A percentile compares a stretch with the other conserved stretches of the same genome.
Conservation (phyloP, 371 early-diverging fungal species). For the Saksenaea oblongispora region DNA sequence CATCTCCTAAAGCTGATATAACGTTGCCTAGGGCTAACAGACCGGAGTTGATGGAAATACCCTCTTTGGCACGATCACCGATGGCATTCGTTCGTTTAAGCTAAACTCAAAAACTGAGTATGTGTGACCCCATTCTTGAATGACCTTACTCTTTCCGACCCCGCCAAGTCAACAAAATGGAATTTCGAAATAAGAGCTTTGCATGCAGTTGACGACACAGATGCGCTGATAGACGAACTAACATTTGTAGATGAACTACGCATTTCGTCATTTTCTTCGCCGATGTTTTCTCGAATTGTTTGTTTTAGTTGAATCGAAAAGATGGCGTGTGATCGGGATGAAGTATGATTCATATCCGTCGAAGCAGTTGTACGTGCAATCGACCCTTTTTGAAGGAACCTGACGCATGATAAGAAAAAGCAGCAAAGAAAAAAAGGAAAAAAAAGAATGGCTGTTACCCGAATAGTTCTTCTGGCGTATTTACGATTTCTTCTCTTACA, state of each 20-base stretch:
- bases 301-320: conserved; percentile 82
- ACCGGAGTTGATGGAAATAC: conserved; percentile 97
- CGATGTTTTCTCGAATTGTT: conserved; percentile 18
- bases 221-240: neutral
- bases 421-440: neutral
- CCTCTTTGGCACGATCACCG: conserved; percentile 96
- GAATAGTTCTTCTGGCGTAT: conserved; percentile 72
- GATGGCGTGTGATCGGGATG: conserved; percentile 98
- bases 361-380: conserved; percentile 89
- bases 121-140: neutral
- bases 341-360: conserved; percentile 96
- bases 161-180: conserved; percentile 97
- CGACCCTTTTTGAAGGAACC: conserved; percentile 74
- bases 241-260: neutral
- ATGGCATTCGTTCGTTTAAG: conserved; percentile 93
- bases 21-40: conserved; percentile 98
- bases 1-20: conserved; percentile 94
- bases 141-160: conserved; percentile 73
- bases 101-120: conserved; percentile 21
- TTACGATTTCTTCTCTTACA: conserved; percentile 79
- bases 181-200: conserved; percentile 69
- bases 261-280: conserved; percentile 10
- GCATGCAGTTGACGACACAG: conserved; percentile 8
- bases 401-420: conserved; percentile 6
- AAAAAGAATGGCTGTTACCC: conserved; percentile 32